phyloP scores from a whole-genome alignment of 805 yeast genomes.

The Sporopachydermia quercuum region DNA sequence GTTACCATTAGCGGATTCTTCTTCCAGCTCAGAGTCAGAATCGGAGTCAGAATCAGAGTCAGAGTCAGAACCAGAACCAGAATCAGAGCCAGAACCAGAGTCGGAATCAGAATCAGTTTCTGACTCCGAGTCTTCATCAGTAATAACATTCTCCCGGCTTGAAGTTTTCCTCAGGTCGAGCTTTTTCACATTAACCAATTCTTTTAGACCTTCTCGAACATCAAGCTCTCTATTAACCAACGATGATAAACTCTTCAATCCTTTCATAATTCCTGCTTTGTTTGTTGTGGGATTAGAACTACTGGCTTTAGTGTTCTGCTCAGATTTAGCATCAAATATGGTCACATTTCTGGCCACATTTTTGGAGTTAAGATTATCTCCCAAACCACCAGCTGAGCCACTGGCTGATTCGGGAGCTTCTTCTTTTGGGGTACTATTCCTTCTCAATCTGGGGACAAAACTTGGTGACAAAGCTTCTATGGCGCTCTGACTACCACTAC shows the following conservation, averaged over 20 bases:
- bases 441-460: too few relatives aligned
- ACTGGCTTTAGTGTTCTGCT: too few relatives aligned
- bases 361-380: too few relatives aligned
- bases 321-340: too few relatives aligned
- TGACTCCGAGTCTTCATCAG: conserved; percentile 7
- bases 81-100: conserved; percentile 6
- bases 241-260: neutral
- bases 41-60: conserved; percentile 6
- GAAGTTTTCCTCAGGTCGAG: neutral
- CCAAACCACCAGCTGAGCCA: neutral
- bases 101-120: conserved; percentile 8
- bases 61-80: conserved; percentile 7
- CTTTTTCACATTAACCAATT: neutral
- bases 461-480: too few relatives aligned
- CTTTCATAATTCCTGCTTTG: neutral
- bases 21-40: conserved; percentile 5
- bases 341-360: too few relatives aligned
- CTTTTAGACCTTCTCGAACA: conserved; percentile 1
- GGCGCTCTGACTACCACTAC: too few relatives aligned
- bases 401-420: too few relatives aligned
- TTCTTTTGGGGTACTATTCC: too few relatives aligned
- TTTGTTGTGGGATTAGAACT: too few relatives aligned
- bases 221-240: neutral
- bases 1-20: too few relatives aligned
- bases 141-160: neutral